Percentiles rank a stretch among this genome's conserved stretches.
phyloP scores from a whole-genome alignment of 306 rosid species.

The Quillaja saponaria region DNA sequence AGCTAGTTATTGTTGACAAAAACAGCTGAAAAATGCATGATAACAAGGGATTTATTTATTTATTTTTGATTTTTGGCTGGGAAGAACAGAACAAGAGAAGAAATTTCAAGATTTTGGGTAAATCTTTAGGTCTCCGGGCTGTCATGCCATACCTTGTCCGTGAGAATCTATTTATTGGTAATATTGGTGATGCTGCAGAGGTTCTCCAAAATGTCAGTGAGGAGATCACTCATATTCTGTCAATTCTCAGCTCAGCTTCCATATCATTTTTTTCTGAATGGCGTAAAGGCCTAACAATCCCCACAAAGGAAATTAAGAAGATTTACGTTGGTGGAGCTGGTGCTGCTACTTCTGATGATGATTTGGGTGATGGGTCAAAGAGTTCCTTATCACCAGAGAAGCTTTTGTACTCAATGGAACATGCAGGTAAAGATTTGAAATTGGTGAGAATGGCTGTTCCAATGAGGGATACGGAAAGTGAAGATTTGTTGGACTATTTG shows the following conservation, averaged over 20 bases:
- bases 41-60: not conserved
- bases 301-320: slow-evolving; percentile 60
- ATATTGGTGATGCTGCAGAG: slow-evolving; percentile 76
- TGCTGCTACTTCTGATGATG: slow-evolving; percentile 37
- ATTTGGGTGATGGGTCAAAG: slow-evolving; percentile 34
- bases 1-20: too few species aligned
- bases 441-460: slow-evolving; percentile 88
- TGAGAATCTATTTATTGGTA: slow-evolving; percentile 73
- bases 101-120: not conserved
- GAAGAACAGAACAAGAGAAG: not conserved
- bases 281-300: slow-evolving; percentile 53
- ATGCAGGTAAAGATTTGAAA: slow-evolving; percentile 79
- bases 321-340: slow-evolving; percentile 46
- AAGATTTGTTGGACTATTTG: slow-evolving; percentile 74
- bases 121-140: not conserved
- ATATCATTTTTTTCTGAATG: slow-evolving; percentile 81
- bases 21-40: not conserved
- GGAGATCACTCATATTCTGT: slow-evolving; percentile 66
- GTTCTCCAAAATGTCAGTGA: slow-evolving; percentile 56
- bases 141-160: slow-evolving; percentile 84
- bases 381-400: slow-evolving; percentile 55
- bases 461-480: slow-evolving; percentile 76
- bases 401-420: slow-evolving; percentile 67
- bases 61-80: slow-evolving; percentile 8
- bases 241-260: slow-evolving; percentile 80